Conservation (phyloP, 768 basidiomycete species). For the Leucogyrophana mollusca region DNA sequence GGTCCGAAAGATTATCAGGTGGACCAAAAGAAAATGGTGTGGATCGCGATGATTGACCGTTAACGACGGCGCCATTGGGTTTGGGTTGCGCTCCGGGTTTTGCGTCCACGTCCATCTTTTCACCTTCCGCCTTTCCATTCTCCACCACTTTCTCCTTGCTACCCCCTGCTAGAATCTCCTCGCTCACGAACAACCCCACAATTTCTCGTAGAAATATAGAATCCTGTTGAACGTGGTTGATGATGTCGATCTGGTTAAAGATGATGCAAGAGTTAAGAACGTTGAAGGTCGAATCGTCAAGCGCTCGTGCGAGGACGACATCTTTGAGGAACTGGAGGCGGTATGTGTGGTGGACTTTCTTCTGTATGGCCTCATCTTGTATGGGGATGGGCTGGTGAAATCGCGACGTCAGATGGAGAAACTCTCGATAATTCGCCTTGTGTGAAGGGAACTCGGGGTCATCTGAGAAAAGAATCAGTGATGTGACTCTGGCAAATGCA, state of each 20-base stretch:
- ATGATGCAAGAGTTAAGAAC: constrained; percentile 97
- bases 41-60: constrained; percentile 26
- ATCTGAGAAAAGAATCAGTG: constrained; percentile 47
- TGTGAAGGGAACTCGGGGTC: constrained; percentile 96
- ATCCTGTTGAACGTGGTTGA: constrained; percentile 83
- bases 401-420: constrained; percentile 76
- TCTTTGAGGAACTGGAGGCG: constrained; percentile 97
- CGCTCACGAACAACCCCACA: constrained; percentile 72
- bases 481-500: constrained; percentile 10
- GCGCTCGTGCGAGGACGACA: constrained; percentile 90
- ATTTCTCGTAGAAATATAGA: constrained; percentile 73
- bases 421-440: constrained; percentile 96
- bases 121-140: constrained; percentile 19
- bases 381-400: constrained; percentile 91
- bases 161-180: constrained; percentile 54
- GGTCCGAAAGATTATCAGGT: constrained; percentile 52
- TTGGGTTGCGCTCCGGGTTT: constrained; percentile 31
- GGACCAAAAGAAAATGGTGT: constrained; percentile 54
- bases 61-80: constrained; percentile 36
- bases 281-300: constrained; percentile 97
- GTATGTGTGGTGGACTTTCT: constrained; percentile 96
- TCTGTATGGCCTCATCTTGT: constrained; percentile 68
- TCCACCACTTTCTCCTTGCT: constrained; percentile 28
- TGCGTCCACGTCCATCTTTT: constrained; percentile 29
- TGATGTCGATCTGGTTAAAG: constrained; percentile 99